phyloP scores from a whole-genome alignment of 139 green algal genomes.

The Protoeuglena noctilucae region DNA sequence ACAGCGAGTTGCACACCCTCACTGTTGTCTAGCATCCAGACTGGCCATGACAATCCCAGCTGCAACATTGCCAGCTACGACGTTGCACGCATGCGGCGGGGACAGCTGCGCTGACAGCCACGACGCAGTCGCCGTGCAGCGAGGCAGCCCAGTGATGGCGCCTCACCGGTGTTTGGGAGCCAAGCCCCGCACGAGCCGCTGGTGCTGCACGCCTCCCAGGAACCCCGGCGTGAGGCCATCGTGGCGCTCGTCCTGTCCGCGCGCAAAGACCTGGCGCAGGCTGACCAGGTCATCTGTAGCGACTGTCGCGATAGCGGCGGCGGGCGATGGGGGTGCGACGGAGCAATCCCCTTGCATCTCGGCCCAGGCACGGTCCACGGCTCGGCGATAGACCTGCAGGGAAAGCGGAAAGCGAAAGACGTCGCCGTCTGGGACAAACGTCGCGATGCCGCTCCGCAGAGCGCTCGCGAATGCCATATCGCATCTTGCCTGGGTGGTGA shows the following conservation, averaged over 20 bases:
- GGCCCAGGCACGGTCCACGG: constrained; percentile 58
- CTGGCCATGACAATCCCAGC: too few species aligned
- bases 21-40: too few species aligned
- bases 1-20: too few species aligned
- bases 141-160: too few species aligned
- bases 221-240: constrained; percentile 41
- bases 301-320: neutral
- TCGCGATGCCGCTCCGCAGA: neutral
- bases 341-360: constrained; percentile 7
- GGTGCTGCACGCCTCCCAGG: constrained; percentile 48
- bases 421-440: neutral
- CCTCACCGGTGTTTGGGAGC: constrained; percentile 52
- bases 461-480: neutral
- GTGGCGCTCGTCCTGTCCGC: constrained; percentile 54
- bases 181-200: constrained; percentile 50
- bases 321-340: neutral
- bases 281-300: too few species aligned
- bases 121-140: too few species aligned
- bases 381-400: constrained; percentile 36
- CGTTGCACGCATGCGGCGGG: too few species aligned
- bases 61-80: too few species aligned
- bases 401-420: neutral
- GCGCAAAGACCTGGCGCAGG: constrained; percentile 51
- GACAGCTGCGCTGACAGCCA: too few species aligned
- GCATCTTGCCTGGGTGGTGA: constrained; percentile 40